phyloP scores from a whole-genome alignment of 345 rosid genomes.

The Aquilaria sinensis region DNA sequence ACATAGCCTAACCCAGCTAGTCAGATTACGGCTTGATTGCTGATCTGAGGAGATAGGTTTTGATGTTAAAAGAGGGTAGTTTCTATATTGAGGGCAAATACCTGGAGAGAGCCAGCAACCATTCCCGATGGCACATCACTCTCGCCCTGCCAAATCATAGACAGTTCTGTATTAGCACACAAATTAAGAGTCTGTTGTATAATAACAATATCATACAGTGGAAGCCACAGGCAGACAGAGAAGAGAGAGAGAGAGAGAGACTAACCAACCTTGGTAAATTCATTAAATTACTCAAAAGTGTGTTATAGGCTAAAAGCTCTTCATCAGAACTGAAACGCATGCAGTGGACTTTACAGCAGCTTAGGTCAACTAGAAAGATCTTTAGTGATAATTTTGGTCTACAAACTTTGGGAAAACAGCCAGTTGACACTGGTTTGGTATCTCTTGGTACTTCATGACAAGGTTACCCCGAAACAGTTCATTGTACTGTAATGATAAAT shows the following conservation, averaged over 20 bases:
- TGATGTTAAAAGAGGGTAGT: neutral
- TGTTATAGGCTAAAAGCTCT: too few relatives aligned
- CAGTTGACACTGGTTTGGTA: neutral
- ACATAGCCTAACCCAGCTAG: too few relatives aligned
- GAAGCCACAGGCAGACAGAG: neutral
- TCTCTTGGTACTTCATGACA: neutral
- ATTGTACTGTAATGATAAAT: neutral
- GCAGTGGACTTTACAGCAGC: neutral
- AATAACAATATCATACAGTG: neutral
- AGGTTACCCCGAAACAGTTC: neutral
- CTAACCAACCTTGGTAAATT: too few relatives aligned
- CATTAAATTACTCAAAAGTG: neutral
- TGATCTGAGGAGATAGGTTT: too few relatives aligned
- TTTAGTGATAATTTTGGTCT: too few relatives aligned
- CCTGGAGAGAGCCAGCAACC: conserved; percentile 80
- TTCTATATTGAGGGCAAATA: conserved; percentile 19
- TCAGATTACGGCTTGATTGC: too few relatives aligned
- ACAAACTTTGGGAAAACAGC: neutral
- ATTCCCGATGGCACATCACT: conserved; percentile 64
- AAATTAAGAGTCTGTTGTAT: neutral
- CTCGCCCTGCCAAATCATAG: conserved; percentile 55
- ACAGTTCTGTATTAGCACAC: conserved; percentile 9
- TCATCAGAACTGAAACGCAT: neutral
- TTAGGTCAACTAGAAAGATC: too few relatives aligned
- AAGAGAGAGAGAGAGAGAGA: neutral